phyloP scores from a whole-genome alignment of 2,329 filamentous ascomycete species.

The Penicillium hesseltinei region DNA sequence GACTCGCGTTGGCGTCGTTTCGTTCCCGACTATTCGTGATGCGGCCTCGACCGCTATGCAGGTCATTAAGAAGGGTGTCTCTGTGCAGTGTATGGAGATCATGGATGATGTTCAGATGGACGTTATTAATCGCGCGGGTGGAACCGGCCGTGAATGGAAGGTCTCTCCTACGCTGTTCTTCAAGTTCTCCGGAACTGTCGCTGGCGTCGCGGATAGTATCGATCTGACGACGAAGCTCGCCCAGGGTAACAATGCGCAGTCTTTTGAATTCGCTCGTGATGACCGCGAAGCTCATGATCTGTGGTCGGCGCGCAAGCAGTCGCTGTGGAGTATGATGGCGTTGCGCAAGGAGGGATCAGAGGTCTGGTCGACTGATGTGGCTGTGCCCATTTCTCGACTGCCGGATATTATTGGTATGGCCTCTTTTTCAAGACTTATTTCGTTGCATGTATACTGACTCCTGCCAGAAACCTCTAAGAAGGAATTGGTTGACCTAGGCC shows the following conservation, averaged over 20 bases:
- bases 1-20: constrained; percentile 64
- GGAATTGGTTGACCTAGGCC: constrained; percentile 78
- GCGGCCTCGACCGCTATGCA: constrained; percentile 64
- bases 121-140: constrained; percentile 65
- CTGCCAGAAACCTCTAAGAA: constrained; percentile 74
- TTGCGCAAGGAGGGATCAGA: constrained; percentile 55
- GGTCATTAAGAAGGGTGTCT: constrained; percentile 64
- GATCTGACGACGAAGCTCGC: constrained; percentile 66
- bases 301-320: constrained; percentile 62
- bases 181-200: constrained; percentile 71
- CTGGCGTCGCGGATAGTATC: constrained; percentile 76
- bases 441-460: constrained; percentile 13
- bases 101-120: constrained; percentile 64
- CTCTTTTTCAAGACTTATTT: background rate
- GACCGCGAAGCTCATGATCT: constrained; percentile 55
- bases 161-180: constrained; percentile 45
- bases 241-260: constrained; percentile 55
- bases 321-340: constrained; percentile 61
- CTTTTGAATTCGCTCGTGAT: constrained; percentile 57
- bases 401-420: constrained; percentile 59
- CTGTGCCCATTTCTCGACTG: constrained; percentile 59
- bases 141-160: constrained; percentile 51
- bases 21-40: constrained; percentile 58
- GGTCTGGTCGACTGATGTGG: constrained; percentile 62
- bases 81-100: constrained; percentile 64